phyloP scores from a whole-genome alignment of 805 yeast species.

The Starmerella cellae region DNA sequence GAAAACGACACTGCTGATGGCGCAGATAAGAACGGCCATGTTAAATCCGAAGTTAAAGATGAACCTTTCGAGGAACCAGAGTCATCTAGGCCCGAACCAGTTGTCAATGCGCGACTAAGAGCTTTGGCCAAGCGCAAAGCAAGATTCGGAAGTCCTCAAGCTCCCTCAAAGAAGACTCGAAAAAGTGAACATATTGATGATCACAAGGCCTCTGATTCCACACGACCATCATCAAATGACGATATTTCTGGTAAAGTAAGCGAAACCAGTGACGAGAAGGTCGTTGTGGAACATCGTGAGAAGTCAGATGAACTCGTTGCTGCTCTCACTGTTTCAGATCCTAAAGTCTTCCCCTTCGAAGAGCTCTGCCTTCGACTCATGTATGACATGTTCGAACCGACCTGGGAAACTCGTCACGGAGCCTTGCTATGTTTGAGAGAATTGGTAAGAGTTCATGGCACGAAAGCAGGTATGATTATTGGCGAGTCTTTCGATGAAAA shows the following conservation, averaged over 20 bases:
- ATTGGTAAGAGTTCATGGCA: slow-evolving; percentile 66
- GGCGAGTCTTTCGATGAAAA: slow-evolving; percentile 53
- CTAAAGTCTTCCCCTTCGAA: slow-evolving; percentile 83
- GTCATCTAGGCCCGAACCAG: slow-evolving; percentile 7
- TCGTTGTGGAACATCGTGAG: slow-evolving; percentile 73
- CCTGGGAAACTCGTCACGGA: slow-evolving; percentile 95
- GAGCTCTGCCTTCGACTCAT: slow-evolving; percentile 75
- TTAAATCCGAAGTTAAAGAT: slow-evolving; percentile 11
- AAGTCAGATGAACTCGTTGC: slow-evolving; percentile 45
- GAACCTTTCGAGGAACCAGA: slow-evolving; percentile 6
- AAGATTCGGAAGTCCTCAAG: slow-evolving; percentile 34
- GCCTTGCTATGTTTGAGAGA: slow-evolving; percentile 88
- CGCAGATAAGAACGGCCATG: neutral
- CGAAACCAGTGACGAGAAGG: slow-evolving; percentile 33
- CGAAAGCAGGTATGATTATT: slow-evolving; percentile 68
- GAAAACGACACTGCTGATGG: neutral
- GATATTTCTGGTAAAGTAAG: too few relatives aligned
- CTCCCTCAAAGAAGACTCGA: slow-evolving; percentile 22
- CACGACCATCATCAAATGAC: neutral
- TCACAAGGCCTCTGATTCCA: neutral
- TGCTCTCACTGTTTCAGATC: slow-evolving; percentile 54
- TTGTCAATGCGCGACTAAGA: slow-evolving; percentile 49
- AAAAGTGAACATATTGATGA: slow-evolving; percentile 13
- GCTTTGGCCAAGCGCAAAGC: slow-evolving; percentile 93
- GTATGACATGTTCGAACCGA: slow-evolving; percentile 65